These are phyloP conservation scores for Pleurotus cornucopiae DNA, from an alignment of 768 basidiomycete species.

Conservation along the genomic window DNA sequence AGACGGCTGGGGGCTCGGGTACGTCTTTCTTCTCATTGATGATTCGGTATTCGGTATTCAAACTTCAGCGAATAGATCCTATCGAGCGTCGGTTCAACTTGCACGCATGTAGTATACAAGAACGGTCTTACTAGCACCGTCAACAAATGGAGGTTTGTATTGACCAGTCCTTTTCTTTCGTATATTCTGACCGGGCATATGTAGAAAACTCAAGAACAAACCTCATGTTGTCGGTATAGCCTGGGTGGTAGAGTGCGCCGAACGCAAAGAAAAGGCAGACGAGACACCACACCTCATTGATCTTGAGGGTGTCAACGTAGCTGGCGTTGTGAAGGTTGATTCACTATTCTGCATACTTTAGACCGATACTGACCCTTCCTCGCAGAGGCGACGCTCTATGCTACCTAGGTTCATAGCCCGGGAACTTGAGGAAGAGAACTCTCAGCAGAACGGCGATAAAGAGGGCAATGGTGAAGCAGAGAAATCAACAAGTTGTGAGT, in stretches of 20 bases:
- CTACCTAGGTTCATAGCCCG: constrained; percentile 56
- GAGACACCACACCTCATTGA: constrained; percentile 66
- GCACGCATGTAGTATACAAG: constrained; percentile 86
- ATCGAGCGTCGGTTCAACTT: constrained; percentile 61
- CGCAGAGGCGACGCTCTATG: constrained; percentile 70
- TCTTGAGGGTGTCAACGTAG: constrained; percentile 53
- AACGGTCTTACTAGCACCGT: constrained; percentile 75
- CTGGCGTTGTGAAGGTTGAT: constrained; percentile 59
- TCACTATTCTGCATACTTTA: background rate
- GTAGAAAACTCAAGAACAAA: constrained; percentile 58
- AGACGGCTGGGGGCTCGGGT: constrained; percentile 79
- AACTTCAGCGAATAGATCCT: constrained; percentile 40
- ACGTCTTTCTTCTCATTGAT: constrained; percentile 17
- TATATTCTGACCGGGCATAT: background rate
- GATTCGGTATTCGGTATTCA: background rate
- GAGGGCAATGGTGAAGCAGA: background rate
- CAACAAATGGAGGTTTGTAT: constrained; percentile 51
- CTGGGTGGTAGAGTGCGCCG: constrained; percentile 87
- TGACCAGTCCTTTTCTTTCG: constrained; percentile 22
- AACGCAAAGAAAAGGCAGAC: constrained; percentile 58
- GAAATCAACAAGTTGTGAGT: background rate
- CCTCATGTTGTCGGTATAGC: constrained; percentile 79
- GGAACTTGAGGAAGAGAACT: constrained; percentile 9
- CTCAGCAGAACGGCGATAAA: background rate
- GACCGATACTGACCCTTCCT: background rate